These are phyloP conservation scores for Hypoxylon rubiginosum DNA, from an alignment of 2,329 filamentous ascomycete species.

Conservation along the genomic window DNA sequence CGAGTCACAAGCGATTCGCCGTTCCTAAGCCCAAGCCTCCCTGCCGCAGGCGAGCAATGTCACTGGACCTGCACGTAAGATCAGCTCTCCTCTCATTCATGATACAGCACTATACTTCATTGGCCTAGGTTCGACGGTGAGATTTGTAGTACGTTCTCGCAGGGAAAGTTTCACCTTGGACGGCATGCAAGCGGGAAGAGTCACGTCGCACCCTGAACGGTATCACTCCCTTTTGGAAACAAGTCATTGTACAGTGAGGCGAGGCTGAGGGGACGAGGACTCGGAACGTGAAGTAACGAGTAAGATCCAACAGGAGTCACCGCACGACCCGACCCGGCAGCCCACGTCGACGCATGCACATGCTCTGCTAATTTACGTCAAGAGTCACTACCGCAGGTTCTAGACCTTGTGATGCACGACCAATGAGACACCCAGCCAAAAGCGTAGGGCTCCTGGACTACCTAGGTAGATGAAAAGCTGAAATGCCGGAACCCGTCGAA, in stretches of 20 bases:
- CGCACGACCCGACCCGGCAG: conserved; percentile 15
- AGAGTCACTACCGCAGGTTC: background rate
- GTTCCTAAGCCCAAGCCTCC: conserved; percentile 14
- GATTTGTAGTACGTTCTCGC: background rate
- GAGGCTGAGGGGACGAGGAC: conserved; percentile 14
- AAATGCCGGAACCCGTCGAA: conserved; percentile 32
- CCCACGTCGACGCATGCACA: conserved; percentile 9
- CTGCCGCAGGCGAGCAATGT: conserved; percentile 22
- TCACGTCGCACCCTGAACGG: background rate
- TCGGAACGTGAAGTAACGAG: conserved; percentile 17
- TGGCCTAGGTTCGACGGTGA: background rate
- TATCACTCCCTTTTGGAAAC: background rate
- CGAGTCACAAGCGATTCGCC: conserved; percentile 9
- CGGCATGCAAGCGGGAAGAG: background rate
- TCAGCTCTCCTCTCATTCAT: conserved; percentile 14
- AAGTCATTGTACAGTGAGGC: background rate
- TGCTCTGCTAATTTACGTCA: conserved; percentile 2
- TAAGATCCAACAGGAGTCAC: conserved; percentile 15
- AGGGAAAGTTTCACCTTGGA: background rate
- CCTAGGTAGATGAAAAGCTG: conserved; percentile 16
- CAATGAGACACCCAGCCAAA: conserved; percentile 9
- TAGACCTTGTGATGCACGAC: conserved; percentile 16
- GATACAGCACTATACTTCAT: background rate
- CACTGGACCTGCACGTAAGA: conserved; percentile 29
- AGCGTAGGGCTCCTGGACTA: conserved; percentile 1